These are phyloP conservation scores for Phytophthora sp. DNA, from an alignment of 352 stramenopile genomes.

Conservation along the genomic window DNA sequence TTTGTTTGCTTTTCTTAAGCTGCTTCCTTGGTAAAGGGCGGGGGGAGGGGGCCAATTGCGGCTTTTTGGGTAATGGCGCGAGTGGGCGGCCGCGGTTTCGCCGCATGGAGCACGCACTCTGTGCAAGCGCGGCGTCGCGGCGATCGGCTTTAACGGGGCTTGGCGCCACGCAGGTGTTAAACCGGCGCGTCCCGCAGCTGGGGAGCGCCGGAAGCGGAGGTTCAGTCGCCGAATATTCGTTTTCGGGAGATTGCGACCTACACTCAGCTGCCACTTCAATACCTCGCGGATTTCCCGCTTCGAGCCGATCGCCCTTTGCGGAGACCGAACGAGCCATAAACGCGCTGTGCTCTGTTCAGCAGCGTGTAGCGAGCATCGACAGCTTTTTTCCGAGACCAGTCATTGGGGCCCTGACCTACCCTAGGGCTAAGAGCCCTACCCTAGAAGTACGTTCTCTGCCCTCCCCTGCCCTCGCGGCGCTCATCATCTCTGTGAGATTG, in stretches of 20 bases:
- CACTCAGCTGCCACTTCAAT: constrained; percentile 38
- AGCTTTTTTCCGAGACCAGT: constrained; percentile 30
- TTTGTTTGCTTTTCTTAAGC: constrained; percentile 75
- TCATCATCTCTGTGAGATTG: constrained; percentile 24
- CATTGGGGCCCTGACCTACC: constrained; percentile 15
- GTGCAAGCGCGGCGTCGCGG: too few species aligned
- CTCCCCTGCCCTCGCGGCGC: background rate
- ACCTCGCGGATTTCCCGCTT: constrained; percentile 5
- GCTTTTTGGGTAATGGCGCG: constrained; percentile 68
- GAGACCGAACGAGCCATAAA: too few species aligned
- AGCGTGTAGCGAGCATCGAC: constrained; percentile 11
- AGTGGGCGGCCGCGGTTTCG: background rate
- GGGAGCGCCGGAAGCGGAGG: background rate
- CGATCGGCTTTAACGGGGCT: background rate
- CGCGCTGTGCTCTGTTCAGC: too few species aligned
- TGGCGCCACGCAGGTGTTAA: background rate
- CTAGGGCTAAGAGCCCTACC: too few species aligned
- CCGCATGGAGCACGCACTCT: background rate
- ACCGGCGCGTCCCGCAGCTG: background rate
- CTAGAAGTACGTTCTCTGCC: too few species aligned
- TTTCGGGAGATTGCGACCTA: constrained; percentile 27
- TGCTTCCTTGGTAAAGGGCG: constrained; percentile 63
- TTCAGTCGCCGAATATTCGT: constrained; percentile 24
- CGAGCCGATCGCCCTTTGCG: constrained; percentile 5
- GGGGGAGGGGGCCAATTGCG: constrained; percentile 70